Evolutionary conservation across 1,139 yeast species (phyloP).

Genomic region (Entelexis sorbosivorans): DNA sequence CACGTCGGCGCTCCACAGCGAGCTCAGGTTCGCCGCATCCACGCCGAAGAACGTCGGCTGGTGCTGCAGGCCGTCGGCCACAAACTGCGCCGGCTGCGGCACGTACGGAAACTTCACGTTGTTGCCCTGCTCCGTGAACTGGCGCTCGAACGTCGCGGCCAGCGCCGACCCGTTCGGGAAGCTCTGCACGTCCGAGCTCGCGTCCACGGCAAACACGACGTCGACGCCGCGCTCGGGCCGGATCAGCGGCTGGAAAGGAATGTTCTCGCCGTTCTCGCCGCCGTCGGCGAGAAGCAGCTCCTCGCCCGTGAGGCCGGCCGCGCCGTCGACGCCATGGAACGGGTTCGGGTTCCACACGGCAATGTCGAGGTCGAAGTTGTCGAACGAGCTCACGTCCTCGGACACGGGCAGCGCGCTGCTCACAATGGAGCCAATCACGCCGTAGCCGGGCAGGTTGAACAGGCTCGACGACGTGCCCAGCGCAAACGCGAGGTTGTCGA

Average conservation of each 20-base stretch:
- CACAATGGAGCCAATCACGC: neutral
- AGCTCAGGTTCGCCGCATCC: constrained; percentile 50
- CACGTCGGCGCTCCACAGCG: constrained; percentile 30
- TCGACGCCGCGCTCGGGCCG: constrained; percentile 65
- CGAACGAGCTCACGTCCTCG: neutral
- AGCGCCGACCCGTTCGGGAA: constrained; percentile 55
- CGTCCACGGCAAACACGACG: constrained; percentile 70
- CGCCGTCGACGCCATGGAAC: neutral
- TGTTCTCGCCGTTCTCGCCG: constrained; percentile 69
- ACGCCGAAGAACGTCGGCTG: constrained; percentile 61
- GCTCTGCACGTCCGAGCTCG: constrained; percentile 58
- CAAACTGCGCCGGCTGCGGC: constrained; percentile 47
- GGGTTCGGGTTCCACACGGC: constrained; percentile 5
- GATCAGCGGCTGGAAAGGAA: constrained; percentile 67
- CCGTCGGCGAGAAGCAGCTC: constrained; percentile 66
- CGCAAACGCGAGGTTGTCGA: constrained; percentile 62
- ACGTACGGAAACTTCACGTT: constrained; percentile 66
- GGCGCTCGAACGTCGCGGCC: constrained; percentile 43
- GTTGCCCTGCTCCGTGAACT: constrained; percentile 45
- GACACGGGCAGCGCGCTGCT: neutral
- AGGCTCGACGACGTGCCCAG: constrained; percentile 66
- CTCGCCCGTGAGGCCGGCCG: constrained; percentile 25
- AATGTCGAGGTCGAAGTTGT: neutral
- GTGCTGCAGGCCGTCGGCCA: constrained; percentile 41
- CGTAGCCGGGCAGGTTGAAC: constrained; percentile 36